Evolutionary conservation across 2,329 filamentous ascomycete species (phyloP).

Genomic region (Aureobasidium uvarum): DNA sequence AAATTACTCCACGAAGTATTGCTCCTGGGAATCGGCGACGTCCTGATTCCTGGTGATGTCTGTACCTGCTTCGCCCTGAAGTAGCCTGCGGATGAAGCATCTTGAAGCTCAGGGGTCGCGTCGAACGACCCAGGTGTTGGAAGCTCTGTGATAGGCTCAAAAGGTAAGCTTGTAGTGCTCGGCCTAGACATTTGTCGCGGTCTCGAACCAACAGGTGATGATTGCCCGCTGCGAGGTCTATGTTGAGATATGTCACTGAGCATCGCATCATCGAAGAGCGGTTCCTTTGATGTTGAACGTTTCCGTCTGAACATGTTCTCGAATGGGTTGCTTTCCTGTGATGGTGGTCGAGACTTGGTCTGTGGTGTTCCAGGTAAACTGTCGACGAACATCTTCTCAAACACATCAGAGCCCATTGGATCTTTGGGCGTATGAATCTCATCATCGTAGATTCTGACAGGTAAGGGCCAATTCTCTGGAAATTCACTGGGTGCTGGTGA

Average conservation of each 20-base stretch:
- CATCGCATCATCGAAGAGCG: constrained; percentile 16
- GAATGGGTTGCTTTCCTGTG: constrained; percentile 23
- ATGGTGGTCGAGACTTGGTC: constrained; percentile 9
- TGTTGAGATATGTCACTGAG: neutral
- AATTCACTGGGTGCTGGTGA: constrained; percentile 8
- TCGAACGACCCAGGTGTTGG: constrained; percentile 26
- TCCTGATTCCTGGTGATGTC: constrained; percentile 20
- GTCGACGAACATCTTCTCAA: constrained; percentile 38
- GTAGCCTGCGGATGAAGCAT: constrained; percentile 33
- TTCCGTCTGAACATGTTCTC: constrained; percentile 18
- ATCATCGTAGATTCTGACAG: constrained; percentile 10
- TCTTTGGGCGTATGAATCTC: constrained; percentile 29
- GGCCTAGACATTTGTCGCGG: constrained; percentile 1
- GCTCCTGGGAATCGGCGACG: neutral
- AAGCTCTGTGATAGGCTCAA: constrained; percentile 24
- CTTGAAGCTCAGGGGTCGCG: constrained; percentile 35
- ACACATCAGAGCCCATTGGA: constrained; percentile 35
- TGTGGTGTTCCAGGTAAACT: constrained; percentile 33
- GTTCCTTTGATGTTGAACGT: constrained; percentile 8
- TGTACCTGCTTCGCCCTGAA: constrained; percentile 30
- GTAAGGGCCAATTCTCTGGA: constrained; percentile 29
- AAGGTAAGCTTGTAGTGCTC: constrained; percentile 11
- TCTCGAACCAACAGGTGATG: neutral
- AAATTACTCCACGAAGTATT: constrained; percentile 12
- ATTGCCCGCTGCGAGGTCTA: constrained; percentile 2